Evolutionary conservation across 2,329 filamentous ascomycete genomes (phyloP).

Genomic region (Nemania bipapillata): DNA sequence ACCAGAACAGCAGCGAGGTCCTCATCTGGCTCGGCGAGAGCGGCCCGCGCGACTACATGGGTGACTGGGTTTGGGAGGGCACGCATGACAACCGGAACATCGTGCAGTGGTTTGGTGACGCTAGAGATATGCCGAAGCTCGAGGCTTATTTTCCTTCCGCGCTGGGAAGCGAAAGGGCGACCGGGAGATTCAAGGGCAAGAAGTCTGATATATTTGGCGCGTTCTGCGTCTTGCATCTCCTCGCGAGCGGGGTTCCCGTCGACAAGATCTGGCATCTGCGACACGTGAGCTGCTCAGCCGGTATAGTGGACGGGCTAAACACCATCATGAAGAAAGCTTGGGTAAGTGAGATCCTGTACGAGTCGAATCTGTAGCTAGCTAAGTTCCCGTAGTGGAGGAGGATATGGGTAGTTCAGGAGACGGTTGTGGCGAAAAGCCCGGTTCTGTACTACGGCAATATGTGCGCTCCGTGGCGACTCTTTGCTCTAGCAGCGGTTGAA

Average conservation of each 20-base stretch:
- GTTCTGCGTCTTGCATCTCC: slow-evolving; percentile 35
- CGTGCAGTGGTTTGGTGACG: slow-evolving; percentile 34
- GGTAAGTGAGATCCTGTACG: slow-evolving; percentile 26
- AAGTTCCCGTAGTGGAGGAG: slow-evolving; percentile 33
- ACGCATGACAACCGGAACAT: slow-evolving; percentile 22
- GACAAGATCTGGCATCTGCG: slow-evolving; percentile 38
- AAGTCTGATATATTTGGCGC: slow-evolving; percentile 37
- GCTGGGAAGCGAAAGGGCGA: not conserved
- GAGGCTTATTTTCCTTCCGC: slow-evolving; percentile 30
- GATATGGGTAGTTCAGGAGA: slow-evolving; percentile 43
- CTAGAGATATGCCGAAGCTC: slow-evolving; percentile 32
- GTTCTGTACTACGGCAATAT: slow-evolving; percentile 35
- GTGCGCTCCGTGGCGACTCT: slow-evolving; percentile 37
- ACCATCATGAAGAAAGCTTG: slow-evolving; percentile 37
- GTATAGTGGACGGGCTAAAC: slow-evolving; percentile 34
- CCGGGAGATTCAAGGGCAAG: not conserved
- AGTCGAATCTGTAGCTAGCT: not conserved
- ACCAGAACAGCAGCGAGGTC: slow-evolving; percentile 36
- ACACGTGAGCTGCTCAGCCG: slow-evolving; percentile 28
- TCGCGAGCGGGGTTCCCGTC: slow-evolving; percentile 35
- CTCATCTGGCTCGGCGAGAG: slow-evolving; percentile 42
- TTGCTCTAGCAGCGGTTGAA: slow-evolving; percentile 38
- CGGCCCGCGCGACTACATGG: slow-evolving; percentile 31
- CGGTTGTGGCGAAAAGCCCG: slow-evolving; percentile 34
- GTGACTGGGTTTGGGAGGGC: slow-evolving; percentile 20